Percentiles rank a stretch among this genome's conserved stretches.
Conservation (phyloP, 2,329 filamentous ascomycete genomes). For the Monilinia laxa region DNA sequence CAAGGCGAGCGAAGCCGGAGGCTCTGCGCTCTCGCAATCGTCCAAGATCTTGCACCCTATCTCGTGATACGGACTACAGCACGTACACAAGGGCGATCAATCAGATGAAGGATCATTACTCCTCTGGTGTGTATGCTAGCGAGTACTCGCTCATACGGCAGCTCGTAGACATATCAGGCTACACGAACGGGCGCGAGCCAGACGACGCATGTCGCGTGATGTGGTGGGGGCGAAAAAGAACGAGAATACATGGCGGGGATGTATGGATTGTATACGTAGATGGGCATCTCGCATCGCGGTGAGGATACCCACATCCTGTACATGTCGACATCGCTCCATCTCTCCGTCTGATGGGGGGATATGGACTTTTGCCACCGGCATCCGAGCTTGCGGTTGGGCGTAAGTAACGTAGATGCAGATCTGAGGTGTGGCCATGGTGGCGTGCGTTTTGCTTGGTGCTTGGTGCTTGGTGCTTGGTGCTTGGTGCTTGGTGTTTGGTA, state of each 20-base stretch:
- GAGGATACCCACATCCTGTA: not conserved
- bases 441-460: no score
- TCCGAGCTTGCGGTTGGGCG: not conserved
- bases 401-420: not conserved
- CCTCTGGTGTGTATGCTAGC: not conserved
- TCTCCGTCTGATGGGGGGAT: not conserved
- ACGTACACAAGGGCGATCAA: not conserved
- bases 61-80: not conserved
- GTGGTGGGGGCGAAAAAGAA: conserved; percentile 5
- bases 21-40: not conserved
- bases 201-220: not conserved
- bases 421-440: no score
- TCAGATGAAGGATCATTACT: not conserved
- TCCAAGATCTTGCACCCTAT: not conserved
- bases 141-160: not conserved
- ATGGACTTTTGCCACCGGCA: not conserved
- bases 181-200: not conserved
- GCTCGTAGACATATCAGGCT: not conserved
- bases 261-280: no score
- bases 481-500: no score
- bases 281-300: not conserved
- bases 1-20: not conserved
- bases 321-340: not conserved
- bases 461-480: no score
- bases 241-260: not conserved